Conservation (phyloP, 768 basidiomycete species). For the Lentinula guzmanii region DNA sequence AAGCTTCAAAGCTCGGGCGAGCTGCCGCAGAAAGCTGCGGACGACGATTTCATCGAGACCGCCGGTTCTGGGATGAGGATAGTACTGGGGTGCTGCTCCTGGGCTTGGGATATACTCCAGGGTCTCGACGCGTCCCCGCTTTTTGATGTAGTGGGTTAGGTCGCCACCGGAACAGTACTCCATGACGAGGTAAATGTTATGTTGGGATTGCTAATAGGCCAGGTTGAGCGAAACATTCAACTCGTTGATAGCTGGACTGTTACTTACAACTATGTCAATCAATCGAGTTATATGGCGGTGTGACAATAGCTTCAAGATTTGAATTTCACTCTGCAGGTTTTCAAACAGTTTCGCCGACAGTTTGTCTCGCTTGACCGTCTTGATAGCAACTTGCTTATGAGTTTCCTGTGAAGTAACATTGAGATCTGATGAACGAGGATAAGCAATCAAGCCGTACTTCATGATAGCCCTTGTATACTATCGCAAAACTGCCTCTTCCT, state of each 20-base stretch:
- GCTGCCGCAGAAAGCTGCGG: slow-evolving; percentile 86
- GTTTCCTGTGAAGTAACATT: slow-evolving; percentile 49
- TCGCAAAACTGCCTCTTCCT: slow-evolving; percentile 93
- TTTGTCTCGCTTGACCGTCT: slow-evolving; percentile 85
- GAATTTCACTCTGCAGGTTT: slow-evolving; percentile 97
- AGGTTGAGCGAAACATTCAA: background rate
- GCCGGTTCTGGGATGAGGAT: slow-evolving; percentile 86
- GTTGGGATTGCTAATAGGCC: slow-evolving; percentile 53
- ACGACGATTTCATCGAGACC: slow-evolving; percentile 89
- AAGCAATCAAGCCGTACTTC: slow-evolving; percentile 46
- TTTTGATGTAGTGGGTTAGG: slow-evolving; percentile 95
- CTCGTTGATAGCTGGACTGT: background rate
- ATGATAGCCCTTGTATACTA: slow-evolving; percentile 91
- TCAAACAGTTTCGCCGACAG: slow-evolving; percentile 91
- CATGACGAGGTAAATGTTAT: slow-evolving; percentile 92
- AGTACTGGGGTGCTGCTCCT: slow-evolving; percentile 71
- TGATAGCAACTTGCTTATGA: slow-evolving; percentile 80
- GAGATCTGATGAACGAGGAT: background rate
- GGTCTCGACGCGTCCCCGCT: slow-evolving; percentile 87
- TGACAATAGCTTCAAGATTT: slow-evolving; percentile 89
- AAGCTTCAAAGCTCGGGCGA: slow-evolving; percentile 92
- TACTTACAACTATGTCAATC: slow-evolving; percentile 82
- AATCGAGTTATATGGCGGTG: slow-evolving; percentile 92
- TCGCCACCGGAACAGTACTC: slow-evolving; percentile 96
- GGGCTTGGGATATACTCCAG: slow-evolving; percentile 75